Percentiles rank a stretch among this genome's conserved stretches.
These are phyloP conservation scores for Saccharomycopsis malanga DNA, from an alignment of 805 yeast genomes.

Conservation along the genomic window DNA sequence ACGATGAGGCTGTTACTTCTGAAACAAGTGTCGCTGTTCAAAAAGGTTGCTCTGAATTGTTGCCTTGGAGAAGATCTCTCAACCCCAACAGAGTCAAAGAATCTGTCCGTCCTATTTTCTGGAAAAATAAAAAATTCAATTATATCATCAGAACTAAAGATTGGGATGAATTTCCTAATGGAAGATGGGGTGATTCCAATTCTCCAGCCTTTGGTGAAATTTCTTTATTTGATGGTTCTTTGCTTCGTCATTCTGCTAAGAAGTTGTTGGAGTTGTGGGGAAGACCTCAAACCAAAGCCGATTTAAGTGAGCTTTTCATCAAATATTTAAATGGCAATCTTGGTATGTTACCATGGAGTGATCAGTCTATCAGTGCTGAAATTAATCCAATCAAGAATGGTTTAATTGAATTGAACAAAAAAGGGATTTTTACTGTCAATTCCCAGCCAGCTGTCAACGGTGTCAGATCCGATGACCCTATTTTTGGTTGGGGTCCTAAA, in stretches of 20 bases:
- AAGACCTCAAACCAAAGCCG: constrained; percentile 51
- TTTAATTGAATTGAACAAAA: constrained; percentile 55
- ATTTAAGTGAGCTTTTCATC: constrained; percentile 56
- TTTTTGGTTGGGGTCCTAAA: constrained; percentile 92
- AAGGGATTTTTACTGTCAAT: constrained; percentile 75
- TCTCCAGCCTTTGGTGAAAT: constrained; percentile 96
- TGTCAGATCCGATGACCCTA: constrained; percentile 55
- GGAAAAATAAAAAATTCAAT: constrained; percentile 90
- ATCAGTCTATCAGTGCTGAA: constrained; percentile 78
- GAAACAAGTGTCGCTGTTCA: constrained; percentile 31
- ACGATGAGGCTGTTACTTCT: background rate
- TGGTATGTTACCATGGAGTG: constrained; percentile 87
- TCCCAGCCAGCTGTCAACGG: constrained; percentile 95
- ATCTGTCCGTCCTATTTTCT: constrained; percentile 86
- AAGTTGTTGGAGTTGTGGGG: constrained; percentile 89
- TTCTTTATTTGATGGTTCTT: constrained; percentile 70
- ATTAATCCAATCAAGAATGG: constrained; percentile 52
- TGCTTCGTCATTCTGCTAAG: constrained; percentile 76
- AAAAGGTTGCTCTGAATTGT: constrained; percentile 28
- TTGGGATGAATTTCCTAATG: constrained; percentile 99
- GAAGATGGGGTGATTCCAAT: constrained; percentile 96
- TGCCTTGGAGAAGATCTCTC: constrained; percentile 91
- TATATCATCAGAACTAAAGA: constrained; percentile 83
- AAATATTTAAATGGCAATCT: constrained; percentile 67
- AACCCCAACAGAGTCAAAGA: constrained; percentile 76